Evolutionary conservation across 371 early-diverging fungal species (phyloP).

Genomic region (Mucor plumbeus): DNA sequence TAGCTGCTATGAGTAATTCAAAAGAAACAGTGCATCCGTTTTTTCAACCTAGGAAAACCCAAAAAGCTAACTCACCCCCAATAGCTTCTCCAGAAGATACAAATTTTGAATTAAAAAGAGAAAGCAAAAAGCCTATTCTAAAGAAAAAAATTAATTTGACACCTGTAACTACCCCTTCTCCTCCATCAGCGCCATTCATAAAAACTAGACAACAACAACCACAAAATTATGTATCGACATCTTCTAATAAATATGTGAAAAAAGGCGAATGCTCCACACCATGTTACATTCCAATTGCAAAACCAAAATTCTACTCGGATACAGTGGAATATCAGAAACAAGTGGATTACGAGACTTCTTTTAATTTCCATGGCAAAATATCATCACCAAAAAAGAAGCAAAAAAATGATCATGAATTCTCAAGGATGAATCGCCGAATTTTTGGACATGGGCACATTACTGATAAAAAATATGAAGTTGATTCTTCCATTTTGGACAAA

Average conservation of each 20-base stretch:
- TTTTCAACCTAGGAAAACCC: conserved; percentile 14
- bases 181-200: neutral
- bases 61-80: neutral
- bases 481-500: neutral
- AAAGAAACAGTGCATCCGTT: conserved; percentile 23
- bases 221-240: neutral
- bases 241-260: neutral
- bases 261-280: conserved; percentile 11
- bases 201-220: neutral
- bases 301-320: conserved; percentile 19
- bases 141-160: neutral
- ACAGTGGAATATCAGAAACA: conserved; percentile 3
- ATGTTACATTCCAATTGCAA: neutral
- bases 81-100: neutral
- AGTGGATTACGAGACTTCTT: neutral
- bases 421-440: conserved; percentile 12
- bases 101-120: neutral
- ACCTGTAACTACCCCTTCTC: neutral
- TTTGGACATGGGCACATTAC: conserved; percentile 12
- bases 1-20: neutral
- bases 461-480: conserved; percentile 3
- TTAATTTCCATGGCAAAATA: conserved; percentile 1
- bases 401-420: conserved; percentile 14
- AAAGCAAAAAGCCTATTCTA: neutral
- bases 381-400: neutral